These are phyloP conservation scores for Amylostereum areolatum DNA, from an alignment of 1,284 basidiomycete species.

Conservation along the genomic window DNA sequence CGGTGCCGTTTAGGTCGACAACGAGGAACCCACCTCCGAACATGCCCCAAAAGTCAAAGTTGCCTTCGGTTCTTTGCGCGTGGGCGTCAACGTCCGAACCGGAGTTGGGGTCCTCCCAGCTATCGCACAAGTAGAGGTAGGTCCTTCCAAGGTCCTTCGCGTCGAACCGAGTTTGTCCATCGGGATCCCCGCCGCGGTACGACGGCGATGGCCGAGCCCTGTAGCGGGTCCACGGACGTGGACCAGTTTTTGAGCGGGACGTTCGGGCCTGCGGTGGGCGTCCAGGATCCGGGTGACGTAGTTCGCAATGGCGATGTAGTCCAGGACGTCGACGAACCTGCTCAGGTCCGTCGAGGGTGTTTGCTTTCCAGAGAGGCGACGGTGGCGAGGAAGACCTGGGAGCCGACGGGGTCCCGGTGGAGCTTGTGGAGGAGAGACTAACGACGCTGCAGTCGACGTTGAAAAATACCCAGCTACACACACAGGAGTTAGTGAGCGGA, in stretches of 20 bases:
- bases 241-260: conserved; percentile 73
- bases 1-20: conserved; percentile 37
- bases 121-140: conserved; percentile 38
- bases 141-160: conserved; percentile 41
- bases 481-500: too few species aligned
- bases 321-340: conserved; percentile 58
- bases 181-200: conserved; percentile 74
- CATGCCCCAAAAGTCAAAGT: conserved; percentile 52
- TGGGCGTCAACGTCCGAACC: conserved; percentile 48
- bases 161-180: conserved; percentile 50
- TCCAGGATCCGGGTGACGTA: conserved; percentile 65
- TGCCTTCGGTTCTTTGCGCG: conserved; percentile 32
- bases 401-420: conserved; percentile 42
- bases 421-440: conserved; percentile 61
- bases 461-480: conserved; percentile 79
- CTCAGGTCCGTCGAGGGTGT: conserved; percentile 56
- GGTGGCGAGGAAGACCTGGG: conserved; percentile 62
- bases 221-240: conserved; percentile 54
- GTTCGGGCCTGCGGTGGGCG: conserved; percentile 55
- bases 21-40: conserved; percentile 46
- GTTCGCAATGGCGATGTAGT: conserved; percentile 79
- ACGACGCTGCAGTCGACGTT: conserved; percentile 47
- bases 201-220: conserved; percentile 59
- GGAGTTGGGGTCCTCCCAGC: conserved; percentile 37
- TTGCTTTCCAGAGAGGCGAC: conserved; percentile 50